Evolutionary conservation across 495 filamentous ascomycete genomes (phyloP).

Genomic region (Tuber brumale): DNA sequence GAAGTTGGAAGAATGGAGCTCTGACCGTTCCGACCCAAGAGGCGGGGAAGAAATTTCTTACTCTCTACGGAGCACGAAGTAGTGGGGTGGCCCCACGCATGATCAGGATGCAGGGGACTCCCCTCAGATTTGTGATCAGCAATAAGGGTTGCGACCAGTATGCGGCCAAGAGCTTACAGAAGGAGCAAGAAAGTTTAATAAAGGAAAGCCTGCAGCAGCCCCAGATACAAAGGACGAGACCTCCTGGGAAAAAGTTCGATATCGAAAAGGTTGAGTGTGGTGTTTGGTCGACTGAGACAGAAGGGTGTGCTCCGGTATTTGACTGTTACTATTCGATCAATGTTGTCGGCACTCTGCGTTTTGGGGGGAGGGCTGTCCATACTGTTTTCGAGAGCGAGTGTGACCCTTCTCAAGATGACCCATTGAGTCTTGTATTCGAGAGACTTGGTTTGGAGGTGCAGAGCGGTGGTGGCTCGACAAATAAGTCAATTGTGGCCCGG

Average conservation of each 20-base stretch:
- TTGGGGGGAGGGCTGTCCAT: conserved; percentile 7
- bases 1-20: conserved; percentile 24
- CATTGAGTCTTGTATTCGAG: neutral
- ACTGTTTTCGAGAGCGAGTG: conserved; percentile 13
- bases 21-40: conserved; percentile 43
- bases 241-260: conserved; percentile 16
- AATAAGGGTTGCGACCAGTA: conserved; percentile 14
- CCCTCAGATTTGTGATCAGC: conserved; percentile 10
- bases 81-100: neutral
- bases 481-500: neutral
- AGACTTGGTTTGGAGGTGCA: neutral
- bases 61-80: conserved; percentile 8
- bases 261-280: conserved; percentile 30
- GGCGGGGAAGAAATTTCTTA: conserved; percentile 46
- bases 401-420: conserved; percentile 6
- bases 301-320: conserved; percentile 23
- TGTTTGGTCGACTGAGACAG: conserved; percentile 24
- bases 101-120: conserved; percentile 9
- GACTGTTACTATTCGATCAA: conserved; percentile 25
- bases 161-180: conserved; percentile 23
- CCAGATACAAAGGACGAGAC: conserved; percentile 1
- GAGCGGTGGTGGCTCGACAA: too few relatives aligned
- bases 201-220: conserved; percentile 1
- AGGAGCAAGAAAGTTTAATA: conserved; percentile 11
- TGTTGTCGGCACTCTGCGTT: conserved; percentile 13